A percentile compares a stretch with the other conserved stretches of the same genome.
Evolutionary conservation across 768 basidiomycete species (phyloP).

Genomic region (Pisolithus sp.): DNA sequence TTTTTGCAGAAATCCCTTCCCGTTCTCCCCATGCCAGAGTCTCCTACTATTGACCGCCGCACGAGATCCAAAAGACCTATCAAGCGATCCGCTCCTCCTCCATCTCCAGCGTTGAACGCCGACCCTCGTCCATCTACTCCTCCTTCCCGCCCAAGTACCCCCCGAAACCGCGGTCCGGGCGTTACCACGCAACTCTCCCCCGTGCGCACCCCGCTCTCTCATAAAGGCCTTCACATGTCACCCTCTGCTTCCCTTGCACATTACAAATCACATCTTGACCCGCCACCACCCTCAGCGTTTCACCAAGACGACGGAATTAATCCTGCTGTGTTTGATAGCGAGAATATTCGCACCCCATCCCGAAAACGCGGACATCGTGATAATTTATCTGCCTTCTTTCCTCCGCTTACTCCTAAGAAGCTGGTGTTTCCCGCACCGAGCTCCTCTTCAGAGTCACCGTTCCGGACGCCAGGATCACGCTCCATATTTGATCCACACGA

Average conservation of each 20-base stretch:
- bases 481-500: constrained; percentile 66
- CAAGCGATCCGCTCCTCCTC: constrained; percentile 17
- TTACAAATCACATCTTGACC: constrained; percentile 64
- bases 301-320: constrained; percentile 28
- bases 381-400: constrained; percentile 16
- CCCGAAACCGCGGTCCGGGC: constrained; percentile 19
- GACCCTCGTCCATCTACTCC: constrained; percentile 23
- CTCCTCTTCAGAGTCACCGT: constrained; percentile 33
- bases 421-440: constrained; percentile 28
- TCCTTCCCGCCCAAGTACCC: constrained; percentile 36
- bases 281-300: constrained; percentile 39
- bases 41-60: constrained; percentile 40
- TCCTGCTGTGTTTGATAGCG: constrained; percentile 30
- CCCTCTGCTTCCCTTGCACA: constrained; percentile 59
- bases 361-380: constrained; percentile 34
- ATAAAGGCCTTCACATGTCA: constrained; percentile 65
- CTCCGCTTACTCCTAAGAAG: constrained; percentile 41
- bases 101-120: constrained; percentile 18
- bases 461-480: constrained; percentile 42
- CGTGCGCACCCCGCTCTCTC: constrained; percentile 59
- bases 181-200: constrained; percentile 46
- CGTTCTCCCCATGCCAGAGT: constrained; percentile 39
- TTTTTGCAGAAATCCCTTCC: constrained; percentile 27
- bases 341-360: constrained; percentile 39
- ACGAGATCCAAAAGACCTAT: constrained; percentile 16